phyloP scores from a whole-genome alignment of 139 green algal species.

The Haematococcus lacustris region DNA sequence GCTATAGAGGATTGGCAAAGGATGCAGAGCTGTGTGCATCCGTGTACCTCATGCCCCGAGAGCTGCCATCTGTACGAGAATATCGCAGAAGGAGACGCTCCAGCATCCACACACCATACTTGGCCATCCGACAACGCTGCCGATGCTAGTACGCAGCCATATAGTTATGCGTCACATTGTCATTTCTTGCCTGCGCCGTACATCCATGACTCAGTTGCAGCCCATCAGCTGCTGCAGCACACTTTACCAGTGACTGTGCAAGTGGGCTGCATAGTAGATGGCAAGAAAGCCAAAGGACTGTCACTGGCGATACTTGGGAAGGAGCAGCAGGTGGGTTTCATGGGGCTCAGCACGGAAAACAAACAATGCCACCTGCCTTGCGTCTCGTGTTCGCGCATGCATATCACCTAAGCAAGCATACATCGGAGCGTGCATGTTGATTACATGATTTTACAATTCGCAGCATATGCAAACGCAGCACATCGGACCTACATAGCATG shows the following conservation, averaged over 20 bases:
- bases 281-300: neutral
- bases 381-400: neutral
- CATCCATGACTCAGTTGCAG: neutral
- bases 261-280: neutral
- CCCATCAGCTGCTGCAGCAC: neutral
- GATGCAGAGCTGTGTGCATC: neutral
- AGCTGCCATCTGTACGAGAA: slow-evolving; percentile 25
- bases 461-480: neutral
- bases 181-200: neutral
- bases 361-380: neutral
- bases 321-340: neutral
- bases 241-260: neutral
- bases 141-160: neutral
- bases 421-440: neutral
- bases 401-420: neutral
- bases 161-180: neutral
- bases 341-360: neutral
- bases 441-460: too few relatives aligned
- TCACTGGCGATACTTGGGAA: neutral
- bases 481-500: neutral
- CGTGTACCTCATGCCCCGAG: slow-evolving; percentile 22
- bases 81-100: slow-evolving; percentile 24
- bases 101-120: slow-evolving; percentile 30
- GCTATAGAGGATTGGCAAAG: neutral
- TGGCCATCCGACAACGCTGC: slow-evolving; percentile 13